Percentiles rank a stretch among this genome's conserved stretches.
phyloP scores from a whole-genome alignment of 1,139 yeast species.

The Candida sp. region DNA sequence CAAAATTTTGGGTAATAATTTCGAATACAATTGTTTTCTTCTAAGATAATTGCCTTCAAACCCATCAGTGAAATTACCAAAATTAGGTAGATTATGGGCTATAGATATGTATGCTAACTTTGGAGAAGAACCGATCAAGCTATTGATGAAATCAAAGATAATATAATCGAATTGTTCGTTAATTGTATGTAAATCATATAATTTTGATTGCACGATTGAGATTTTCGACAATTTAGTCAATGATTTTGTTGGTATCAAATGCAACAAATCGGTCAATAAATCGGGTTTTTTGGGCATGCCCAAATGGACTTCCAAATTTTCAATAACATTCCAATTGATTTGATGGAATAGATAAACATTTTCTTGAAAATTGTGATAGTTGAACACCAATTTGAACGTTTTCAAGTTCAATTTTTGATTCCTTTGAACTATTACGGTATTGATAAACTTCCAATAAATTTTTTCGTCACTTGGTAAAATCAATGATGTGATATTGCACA shows the following conservation, averaged over 20 bases:
- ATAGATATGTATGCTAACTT: constrained; percentile 38
- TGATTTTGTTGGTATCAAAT: constrained; percentile 13
- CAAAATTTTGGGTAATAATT: constrained; percentile 43
- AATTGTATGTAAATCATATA: constrained; percentile 32
- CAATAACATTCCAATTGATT: constrained; percentile 15
- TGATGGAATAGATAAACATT: constrained; percentile 6
- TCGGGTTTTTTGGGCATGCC: constrained; percentile 23
- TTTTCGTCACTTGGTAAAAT: constrained; percentile 12
- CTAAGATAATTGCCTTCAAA: constrained; percentile 70
- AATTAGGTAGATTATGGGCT: constrained; percentile 46
- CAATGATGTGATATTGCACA: constrained; percentile 8
- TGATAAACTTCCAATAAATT: constrained; percentile 15
- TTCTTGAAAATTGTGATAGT: constrained; percentile 6
- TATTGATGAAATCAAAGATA: constrained; percentile 40
- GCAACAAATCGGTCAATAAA: constrained; percentile 40
- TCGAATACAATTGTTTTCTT: constrained; percentile 48
- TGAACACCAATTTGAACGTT: constrained; percentile 16
- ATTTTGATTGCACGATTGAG: constrained; percentile 45
- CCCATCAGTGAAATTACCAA: constrained; percentile 40
- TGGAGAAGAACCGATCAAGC: constrained; percentile 13
- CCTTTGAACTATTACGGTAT: constrained; percentile 5
- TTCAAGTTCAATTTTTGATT: constrained; percentile 7
- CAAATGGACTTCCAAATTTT: constrained; percentile 21
- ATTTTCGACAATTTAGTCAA: constrained; percentile 28
- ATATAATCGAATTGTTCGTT: constrained; percentile 58